A percentile compares a stretch with the other conserved stretches of the same genome.
Evolutionary conservation across 2,329 filamentous ascomycete genomes (phyloP).

Genomic region (Magnaporthiopsis incrustans): DNA sequence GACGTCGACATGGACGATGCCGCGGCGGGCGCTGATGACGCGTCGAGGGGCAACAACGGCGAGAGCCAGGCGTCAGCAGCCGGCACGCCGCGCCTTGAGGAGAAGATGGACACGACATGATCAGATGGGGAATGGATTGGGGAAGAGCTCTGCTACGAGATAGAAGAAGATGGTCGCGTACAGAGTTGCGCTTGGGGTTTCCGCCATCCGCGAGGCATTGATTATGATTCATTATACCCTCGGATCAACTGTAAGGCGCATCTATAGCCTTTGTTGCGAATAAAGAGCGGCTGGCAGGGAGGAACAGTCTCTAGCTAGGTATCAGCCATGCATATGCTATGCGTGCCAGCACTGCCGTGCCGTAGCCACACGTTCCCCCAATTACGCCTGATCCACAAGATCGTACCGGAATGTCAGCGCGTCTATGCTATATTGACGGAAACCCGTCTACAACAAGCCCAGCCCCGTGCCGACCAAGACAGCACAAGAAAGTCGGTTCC

Average conservation of each 20-base stretch:
- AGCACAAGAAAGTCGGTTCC: not conserved
- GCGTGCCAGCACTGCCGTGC: not conserved
- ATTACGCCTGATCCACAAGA: not conserved
- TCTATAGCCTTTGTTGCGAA: not conserved
- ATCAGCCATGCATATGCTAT: not conserved
- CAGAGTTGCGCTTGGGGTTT: too few relatives aligned
- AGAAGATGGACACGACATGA: constrained; percentile 59
- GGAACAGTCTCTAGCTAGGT: not conserved
- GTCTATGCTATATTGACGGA: not conserved
- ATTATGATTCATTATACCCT: not conserved
- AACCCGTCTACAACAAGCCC: not conserved
- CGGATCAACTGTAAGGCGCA: not conserved
- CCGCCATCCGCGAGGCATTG: not conserved
- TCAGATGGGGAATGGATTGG: constrained; percentile 1
- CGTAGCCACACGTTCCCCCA: not conserved
- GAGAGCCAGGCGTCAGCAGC: constrained; percentile 31
- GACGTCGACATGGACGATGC: constrained; percentile 54
- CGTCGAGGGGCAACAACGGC: constrained; percentile 19
- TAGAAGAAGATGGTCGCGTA: too few relatives aligned
- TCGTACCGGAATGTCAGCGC: not conserved
- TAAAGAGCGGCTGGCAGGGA: not conserved
- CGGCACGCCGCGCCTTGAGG: constrained; percentile 40
- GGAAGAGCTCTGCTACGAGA: not conserved
- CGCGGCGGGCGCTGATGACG: constrained; percentile 17
- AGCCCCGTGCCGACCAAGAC: not conserved